These are phyloP conservation scores for Haematococcus sp. DNA, from an alignment of 139 green algal genomes.

Conservation along the genomic window DNA sequence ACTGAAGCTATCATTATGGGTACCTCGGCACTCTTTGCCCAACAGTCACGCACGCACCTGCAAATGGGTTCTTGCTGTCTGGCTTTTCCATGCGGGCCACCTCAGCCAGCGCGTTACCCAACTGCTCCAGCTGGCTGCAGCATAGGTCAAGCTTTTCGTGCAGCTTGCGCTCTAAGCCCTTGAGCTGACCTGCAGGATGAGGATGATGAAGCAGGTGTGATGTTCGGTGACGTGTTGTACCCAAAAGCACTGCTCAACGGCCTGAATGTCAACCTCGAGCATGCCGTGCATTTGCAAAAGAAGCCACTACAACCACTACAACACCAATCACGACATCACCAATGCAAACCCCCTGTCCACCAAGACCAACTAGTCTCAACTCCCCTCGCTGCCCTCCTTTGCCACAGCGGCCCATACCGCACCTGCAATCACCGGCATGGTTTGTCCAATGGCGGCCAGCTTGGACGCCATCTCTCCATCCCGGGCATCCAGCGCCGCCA, in stretches of 20 bases:
- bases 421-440: slow-evolving; percentile 8
- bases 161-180: slow-evolving; percentile 4
- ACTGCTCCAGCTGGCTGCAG: not conserved
- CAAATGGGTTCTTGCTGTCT: slow-evolving; percentile 14
- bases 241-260: too few relatives aligned
- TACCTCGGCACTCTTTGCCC: not conserved
- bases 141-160: not conserved
- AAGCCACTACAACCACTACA: too few relatives aligned
- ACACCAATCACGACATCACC: too few relatives aligned
- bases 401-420: too few relatives aligned
- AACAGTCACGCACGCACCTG: not conserved
- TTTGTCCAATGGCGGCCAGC: slow-evolving; percentile 3
- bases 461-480: slow-evolving; percentile 11
- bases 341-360: too few relatives aligned
- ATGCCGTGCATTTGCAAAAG: too few relatives aligned
- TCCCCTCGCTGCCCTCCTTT: too few relatives aligned
- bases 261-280: too few relatives aligned
- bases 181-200: slow-evolving; percentile 3
- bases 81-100: slow-evolving; percentile 10
- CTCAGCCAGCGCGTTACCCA: not conserved
- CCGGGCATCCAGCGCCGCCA: not conserved
- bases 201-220: not conserved
- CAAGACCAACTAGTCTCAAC: too few relatives aligned
- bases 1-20: too few relatives aligned
- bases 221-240: not conserved